Percentiles rank a stretch among this genome's conserved stretches.
phyloP scores from a whole-genome alignment of 495 filamentous ascomycete genomes.

The Letharia columbiana region DNA sequence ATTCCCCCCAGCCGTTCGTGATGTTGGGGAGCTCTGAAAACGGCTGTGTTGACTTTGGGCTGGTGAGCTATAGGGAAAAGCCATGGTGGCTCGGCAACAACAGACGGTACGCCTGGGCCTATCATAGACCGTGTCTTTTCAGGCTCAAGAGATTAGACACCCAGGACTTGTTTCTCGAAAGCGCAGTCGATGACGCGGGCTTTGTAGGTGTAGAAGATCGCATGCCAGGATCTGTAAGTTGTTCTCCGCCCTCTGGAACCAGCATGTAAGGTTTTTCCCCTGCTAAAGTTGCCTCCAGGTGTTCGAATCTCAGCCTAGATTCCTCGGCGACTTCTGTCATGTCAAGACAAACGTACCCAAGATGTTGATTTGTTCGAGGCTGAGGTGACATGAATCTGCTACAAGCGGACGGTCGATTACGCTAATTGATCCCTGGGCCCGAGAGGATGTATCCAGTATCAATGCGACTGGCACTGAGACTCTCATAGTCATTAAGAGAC shows the following conservation, averaged over 20 bases:
- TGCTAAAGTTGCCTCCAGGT: background rate
- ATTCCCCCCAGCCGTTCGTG: conserved; percentile 21
- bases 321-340: conserved; percentile 3
- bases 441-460: background rate
- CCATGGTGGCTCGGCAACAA: conserved; percentile 18
- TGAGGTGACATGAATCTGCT: conserved; percentile 10
- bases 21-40: conserved; percentile 13
- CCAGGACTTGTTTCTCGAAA: background rate
- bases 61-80: conserved; percentile 22
- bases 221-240: background rate
- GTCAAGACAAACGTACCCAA: conserved; percentile 17
- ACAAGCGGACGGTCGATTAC: background rate
- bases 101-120: background rate
- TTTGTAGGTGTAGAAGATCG: conserved; percentile 6
- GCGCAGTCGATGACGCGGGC: background rate
- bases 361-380: conserved; percentile 12
- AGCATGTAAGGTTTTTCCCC: background rate
- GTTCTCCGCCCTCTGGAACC: background rate
- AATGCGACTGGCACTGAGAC: conserved; percentile 3
- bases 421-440: background rate
- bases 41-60: conserved; percentile 18
- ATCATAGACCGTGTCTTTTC: background rate
- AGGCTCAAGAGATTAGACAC: background rate
- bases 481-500: background rate
- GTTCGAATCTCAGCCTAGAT: background rate